phyloP scores from a whole-genome alignment of 2,329 filamentous ascomycete genomes.

The Amphichorda felina region DNA sequence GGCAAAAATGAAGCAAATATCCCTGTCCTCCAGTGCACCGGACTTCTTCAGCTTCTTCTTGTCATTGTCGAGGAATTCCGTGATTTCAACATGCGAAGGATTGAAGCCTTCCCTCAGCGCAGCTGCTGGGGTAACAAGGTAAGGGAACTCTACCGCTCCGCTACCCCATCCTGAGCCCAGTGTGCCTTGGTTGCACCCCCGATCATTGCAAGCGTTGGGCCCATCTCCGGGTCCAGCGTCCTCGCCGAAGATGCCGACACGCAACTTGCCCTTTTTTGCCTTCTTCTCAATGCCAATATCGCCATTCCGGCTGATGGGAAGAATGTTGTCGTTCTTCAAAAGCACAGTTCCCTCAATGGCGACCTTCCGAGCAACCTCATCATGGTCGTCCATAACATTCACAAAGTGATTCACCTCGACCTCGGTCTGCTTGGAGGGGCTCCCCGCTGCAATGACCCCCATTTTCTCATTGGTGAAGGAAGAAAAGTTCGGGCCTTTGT shows the following conservation, averaged over 20 bases:
- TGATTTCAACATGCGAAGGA: constrained; percentile 55
- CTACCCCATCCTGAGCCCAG: constrained; percentile 73
- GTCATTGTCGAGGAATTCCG: constrained; percentile 54
- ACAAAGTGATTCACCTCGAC: constrained; percentile 69
- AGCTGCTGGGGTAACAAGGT: constrained; percentile 64
- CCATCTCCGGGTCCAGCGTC: constrained; percentile 72
- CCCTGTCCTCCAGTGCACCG: constrained; percentile 49
- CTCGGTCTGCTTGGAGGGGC: constrained; percentile 47
- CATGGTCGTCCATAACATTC: constrained; percentile 69
- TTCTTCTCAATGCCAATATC: constrained; percentile 8
- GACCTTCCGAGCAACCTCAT: constrained; percentile 58
- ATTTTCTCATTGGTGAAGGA: constrained; percentile 56
- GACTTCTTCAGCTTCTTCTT: constrained; percentile 47
- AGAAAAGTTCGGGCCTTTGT: constrained; percentile 60
- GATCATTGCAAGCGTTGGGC: constrained; percentile 67
- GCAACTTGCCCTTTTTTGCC: constrained; percentile 57
- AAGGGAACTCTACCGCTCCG: constrained; percentile 62
- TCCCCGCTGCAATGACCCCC: constrained; percentile 52
- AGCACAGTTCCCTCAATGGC: constrained; percentile 76
- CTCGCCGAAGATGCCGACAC: constrained; percentile 69
- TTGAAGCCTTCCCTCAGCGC: no score
- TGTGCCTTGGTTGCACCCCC: constrained; percentile 46
- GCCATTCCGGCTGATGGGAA: constrained; percentile 54
- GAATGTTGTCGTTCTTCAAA: constrained; percentile 66
- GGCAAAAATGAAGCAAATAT: constrained; percentile 75